Evolutionary conservation across 345 rosid species (phyloP), one percentile per base, ranked within the genome.

Genomic region (Cardiospermum halicacabum): DNA sequence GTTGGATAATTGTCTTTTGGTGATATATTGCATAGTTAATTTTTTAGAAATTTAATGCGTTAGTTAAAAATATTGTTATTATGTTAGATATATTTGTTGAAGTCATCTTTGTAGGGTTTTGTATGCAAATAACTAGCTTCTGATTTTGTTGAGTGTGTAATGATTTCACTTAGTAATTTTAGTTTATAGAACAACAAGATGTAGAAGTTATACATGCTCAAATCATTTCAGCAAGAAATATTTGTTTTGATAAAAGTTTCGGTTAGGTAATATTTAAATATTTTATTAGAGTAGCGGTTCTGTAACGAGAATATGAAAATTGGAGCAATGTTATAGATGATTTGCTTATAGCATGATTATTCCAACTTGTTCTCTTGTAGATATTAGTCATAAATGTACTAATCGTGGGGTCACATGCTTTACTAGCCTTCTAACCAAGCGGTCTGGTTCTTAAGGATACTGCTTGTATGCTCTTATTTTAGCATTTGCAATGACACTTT

Each of bases 391-490:
- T 70, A 78, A 81, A 64, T 89, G 98, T 79, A 77, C 78, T 54
- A 77, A 72, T 50, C 11, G 25, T 32, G 97, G 97, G 67, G 73
- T 88, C 43, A 56, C 72, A 30, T 78, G 49, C 0, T 89, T 89
- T 76, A 86, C 86, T 9, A 77, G 86, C 75, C 84, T 77, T 50
- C 73, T 88, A 76, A 81, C 89, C 84, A 69, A 74, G 57, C 83
- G 96, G 96, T 88, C 98, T 32, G 78, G 72, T 36, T 79, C 89
- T 66, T 81, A 76, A 74, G 96, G 96, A 73, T 80, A 85, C 55
- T 92, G 98, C 85, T n/a, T 92, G 98, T 92, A 87, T 58, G 89
- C 22, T 67, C 31, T n/a, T n/a, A n/a, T n/a, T n/a, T 54, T n/a
- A n/a, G n/a, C n/a, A n/a, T n/a, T n/a, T n/a, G n/a, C n/a, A n/a